phyloP scores from a whole-genome alignment of 2,329 filamentous ascomycete genomes.

The Pseudomassariella vexata region DNA sequence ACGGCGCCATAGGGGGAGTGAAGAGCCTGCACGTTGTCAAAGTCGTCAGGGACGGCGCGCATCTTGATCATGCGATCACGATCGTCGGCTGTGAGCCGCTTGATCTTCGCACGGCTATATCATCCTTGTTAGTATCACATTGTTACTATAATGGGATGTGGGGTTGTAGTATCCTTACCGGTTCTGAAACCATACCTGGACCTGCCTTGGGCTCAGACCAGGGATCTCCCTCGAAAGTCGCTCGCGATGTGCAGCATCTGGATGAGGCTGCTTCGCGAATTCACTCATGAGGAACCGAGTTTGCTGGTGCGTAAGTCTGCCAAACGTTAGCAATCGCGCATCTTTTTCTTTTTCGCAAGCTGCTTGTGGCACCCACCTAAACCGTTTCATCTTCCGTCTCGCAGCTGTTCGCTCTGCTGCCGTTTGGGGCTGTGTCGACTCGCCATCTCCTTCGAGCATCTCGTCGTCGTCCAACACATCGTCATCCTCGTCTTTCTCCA shows the following conservation, averaged over 20 bases:
- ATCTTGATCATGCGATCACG: conserved; percentile 67
- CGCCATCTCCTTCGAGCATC: conserved; percentile 43
- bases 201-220: conserved; percentile 83
- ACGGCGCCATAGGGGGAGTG: conserved; percentile 63
- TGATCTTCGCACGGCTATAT: conserved; percentile 62
- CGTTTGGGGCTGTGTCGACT: conserved; percentile 41
- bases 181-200: conserved; percentile 99
- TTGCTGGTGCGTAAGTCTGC: conserved; percentile 87
- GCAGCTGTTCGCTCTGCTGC: conserved; percentile 50
- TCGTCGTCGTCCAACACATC: conserved; percentile 53
- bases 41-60: conserved; percentile 64
- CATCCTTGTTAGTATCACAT: conserved; percentile 13
- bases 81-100: conserved; percentile 64
- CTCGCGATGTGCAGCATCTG: conserved; percentile 85
- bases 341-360: conserved; percentile 3
- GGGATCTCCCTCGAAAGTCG: conserved; percentile 85
- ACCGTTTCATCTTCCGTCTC: conserved; percentile 69
- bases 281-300: conserved; percentile 98
- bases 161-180: conserved; percentile 50
- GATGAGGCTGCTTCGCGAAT: conserved; percentile 90
- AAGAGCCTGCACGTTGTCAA: conserved; percentile 63
- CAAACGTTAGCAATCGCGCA: conserved; percentile 31
- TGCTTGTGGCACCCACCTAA: conserved; percentile 51
- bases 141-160: conserved; percentile 11
- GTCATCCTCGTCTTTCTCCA: conserved; percentile 44